Base-by-base conservation (phyloP, 306 rosid species). In the Oxytropis ochrocephala region DNA sequence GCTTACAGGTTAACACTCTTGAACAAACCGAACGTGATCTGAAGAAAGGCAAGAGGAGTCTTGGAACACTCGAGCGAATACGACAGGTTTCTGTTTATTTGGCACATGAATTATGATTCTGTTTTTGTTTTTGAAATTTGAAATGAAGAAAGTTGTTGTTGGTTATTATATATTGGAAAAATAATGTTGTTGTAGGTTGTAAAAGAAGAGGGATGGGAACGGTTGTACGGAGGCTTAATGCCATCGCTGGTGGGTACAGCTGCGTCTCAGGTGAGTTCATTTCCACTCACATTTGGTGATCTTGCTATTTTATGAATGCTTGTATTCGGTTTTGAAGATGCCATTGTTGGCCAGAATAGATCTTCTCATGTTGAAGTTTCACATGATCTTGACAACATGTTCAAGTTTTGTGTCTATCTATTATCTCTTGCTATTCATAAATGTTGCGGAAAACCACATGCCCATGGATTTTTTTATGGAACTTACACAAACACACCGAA, bases 11-110 rank as follows among this genome's bases (percentile, higher is more conserved):
- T 51, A 92, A 92, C 68, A 89, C 96, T 62, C 97, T 96, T 41
- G 96, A 92, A 75, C 97, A 92, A 64, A 89, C 96, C 27, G 90
- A 92, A 62, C 96, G 92, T 80, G 96, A 82, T 80, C 84, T 61
- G 56, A 85, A 87, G 81, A 83, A 82, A 74, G 76, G 48, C 51
- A 82, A 56, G 61, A 83, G 80, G 72, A 89, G 72, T 73, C 75
- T 72, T 6, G 91, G 96, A 69, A 82, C 96, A 11, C 50, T 89
- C 46, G 67, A 67, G 7, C 82, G 52, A 81, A 82, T 88, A 85
- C 77, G 81, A 67, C 88, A 89, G 97, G 97, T 90, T 39, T 52
- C 35, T 76, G 1, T 19, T 54, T 52, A 29, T 47, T 41, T 33
- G 8, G 0, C 38, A 33, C 4, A 32, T 33, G 36, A 2, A 6